Conservation (phyloP, 352 stramenopile genomes). For the Pythium scleroteichum region DNA sequence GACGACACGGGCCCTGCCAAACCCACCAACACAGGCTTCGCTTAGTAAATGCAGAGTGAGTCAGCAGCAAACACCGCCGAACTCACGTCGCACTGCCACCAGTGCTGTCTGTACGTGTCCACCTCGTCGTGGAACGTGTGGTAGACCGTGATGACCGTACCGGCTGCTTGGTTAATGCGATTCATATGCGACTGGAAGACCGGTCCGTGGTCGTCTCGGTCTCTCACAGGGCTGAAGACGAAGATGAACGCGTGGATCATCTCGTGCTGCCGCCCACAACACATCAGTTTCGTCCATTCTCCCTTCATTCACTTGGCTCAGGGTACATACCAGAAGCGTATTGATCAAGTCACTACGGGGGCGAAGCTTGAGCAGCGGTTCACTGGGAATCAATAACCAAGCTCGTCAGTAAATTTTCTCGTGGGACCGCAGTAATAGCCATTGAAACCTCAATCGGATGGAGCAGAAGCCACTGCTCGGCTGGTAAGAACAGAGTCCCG, state of each 20-base stretch:
- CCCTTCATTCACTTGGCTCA: background rate
- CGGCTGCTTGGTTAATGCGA: constrained; percentile 65
- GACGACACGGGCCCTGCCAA: constrained; percentile 61
- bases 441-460: constrained; percentile 68
- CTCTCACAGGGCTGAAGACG: constrained; percentile 68
- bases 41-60: too few species aligned
- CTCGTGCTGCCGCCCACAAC: constrained; percentile 60
- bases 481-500: constrained; percentile 81
- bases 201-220: constrained; percentile 85
- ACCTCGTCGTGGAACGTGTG: constrained; percentile 92
- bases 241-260: constrained; percentile 92
- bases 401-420: too few species aligned
- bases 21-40: background rate
- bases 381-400: too few species aligned
- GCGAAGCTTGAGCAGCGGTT: constrained; percentile 80
- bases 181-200: constrained; percentile 83
- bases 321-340: constrained; percentile 62
- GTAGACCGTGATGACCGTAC: constrained; percentile 84
- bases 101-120: constrained; percentile 78
- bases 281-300: background rate
- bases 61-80: background rate
- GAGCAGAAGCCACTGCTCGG: constrained; percentile 78
- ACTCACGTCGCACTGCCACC: constrained; percentile 84
- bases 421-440: background rate
- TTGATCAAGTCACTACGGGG: constrained; percentile 85